These are phyloP conservation scores for Phytophthora quininea DNA, from an alignment of 352 stramenopile species.

Conservation along the genomic window DNA sequence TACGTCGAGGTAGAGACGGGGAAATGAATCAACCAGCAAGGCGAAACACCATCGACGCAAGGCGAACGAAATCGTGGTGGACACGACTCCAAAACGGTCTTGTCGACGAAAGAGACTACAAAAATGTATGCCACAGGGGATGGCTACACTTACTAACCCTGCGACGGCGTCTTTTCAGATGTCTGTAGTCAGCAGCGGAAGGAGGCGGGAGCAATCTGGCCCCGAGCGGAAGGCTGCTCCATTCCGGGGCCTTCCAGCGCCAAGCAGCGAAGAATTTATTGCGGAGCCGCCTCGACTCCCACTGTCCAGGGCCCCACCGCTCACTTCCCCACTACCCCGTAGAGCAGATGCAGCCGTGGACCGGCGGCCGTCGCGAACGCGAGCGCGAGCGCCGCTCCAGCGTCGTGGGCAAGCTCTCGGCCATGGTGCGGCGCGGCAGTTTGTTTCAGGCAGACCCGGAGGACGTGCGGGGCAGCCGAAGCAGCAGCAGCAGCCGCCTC, in stretches of 20 bases:
- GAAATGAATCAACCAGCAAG: neutral
- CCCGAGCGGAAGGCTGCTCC: too few species aligned
- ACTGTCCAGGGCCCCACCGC: neutral
- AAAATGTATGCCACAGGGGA: too few species aligned
- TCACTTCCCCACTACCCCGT: neutral
- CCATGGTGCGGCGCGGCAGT: constrained; percentile 54
- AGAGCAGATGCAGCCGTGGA: constrained; percentile 33
- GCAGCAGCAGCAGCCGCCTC: constrained; percentile 3
- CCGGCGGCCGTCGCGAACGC: constrained; percentile 28
- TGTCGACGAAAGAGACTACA: too few species aligned
- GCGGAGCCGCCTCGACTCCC: neutral
- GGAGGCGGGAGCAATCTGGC: too few species aligned
- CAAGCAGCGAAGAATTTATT: too few species aligned
- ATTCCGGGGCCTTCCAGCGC: too few species aligned
- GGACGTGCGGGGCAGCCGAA: constrained; percentile 25
- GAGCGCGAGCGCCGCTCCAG: constrained; percentile 45
- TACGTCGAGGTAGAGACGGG: neutral
- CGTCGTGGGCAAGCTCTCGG: constrained; percentile 54
- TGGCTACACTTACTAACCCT: too few species aligned
- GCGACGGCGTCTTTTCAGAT: too few species aligned
- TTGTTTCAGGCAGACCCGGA: constrained; percentile 36
- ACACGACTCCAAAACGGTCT: too few species aligned
- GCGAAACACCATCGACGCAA: neutral
- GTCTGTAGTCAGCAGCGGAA: too few species aligned
- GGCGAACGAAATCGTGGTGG: neutral